phyloP scores from a whole-genome alignment of 371 early-diverging fungal species.

The Mucor velutinosus region DNA sequence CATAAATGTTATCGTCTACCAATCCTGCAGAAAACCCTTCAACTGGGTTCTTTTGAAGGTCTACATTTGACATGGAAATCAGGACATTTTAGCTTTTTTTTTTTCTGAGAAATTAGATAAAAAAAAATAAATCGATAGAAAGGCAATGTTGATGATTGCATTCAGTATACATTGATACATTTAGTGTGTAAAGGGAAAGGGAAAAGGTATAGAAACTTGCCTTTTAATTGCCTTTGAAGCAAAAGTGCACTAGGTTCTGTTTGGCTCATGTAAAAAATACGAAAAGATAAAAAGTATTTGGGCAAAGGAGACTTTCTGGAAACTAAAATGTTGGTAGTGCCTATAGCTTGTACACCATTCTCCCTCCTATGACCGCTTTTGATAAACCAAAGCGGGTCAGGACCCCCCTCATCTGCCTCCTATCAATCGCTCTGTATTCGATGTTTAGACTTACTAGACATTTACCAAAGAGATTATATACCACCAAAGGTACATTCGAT shows the following conservation, averaged over 20 bases:
- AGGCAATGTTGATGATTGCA: neutral
- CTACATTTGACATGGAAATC: conserved; percentile 31
- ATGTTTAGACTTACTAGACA: neutral
- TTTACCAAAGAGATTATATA: neutral
- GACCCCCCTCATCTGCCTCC: neutral
- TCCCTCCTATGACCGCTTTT: neutral
- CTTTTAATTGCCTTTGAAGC: conserved; percentile 60
- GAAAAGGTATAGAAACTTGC: conserved; percentile 25
- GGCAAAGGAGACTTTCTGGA: neutral
- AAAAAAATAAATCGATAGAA: neutral
- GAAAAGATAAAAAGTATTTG: conserved; percentile 7
- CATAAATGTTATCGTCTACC: conserved; percentile 69
- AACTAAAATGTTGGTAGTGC: neutral
- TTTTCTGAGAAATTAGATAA: neutral
- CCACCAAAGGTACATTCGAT: conserved; percentile 11
- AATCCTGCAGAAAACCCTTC: conserved; percentile 88
- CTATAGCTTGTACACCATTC: neutral
- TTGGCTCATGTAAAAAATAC: conserved; percentile 20
- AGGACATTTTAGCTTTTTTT: conserved; percentile 6
- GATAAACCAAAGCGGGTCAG: neutral
- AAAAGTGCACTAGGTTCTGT: conserved; percentile 46
- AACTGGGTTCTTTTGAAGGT: conserved; percentile 70
- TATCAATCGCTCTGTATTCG: neutral
- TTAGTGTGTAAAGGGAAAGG: neutral
- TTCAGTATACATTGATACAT: neutral